phyloP scores from a whole-genome alignment of 495 filamentous ascomycete genomes.

The Oidiodendron maius region DNA sequence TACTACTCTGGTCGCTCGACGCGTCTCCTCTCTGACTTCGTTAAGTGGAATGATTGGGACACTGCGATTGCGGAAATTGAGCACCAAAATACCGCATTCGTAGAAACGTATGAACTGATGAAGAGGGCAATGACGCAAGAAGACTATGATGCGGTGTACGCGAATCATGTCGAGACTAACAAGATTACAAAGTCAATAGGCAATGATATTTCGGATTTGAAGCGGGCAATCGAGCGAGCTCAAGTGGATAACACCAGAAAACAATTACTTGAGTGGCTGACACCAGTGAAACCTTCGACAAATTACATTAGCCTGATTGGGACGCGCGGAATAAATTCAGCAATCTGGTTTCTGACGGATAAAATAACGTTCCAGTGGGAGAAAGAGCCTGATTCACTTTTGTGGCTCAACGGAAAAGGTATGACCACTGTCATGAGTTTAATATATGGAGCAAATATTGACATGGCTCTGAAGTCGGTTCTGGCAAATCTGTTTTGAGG shows the following conservation, averaged over 20 bases:
- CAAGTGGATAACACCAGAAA: background rate
- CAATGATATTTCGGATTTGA: background rate
- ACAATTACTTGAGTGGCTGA: constrained; percentile 22
- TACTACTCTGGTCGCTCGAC: constrained; percentile 1
- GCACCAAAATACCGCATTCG: constrained; percentile 4
- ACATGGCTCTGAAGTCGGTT: constrained; percentile 26
- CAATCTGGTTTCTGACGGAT: constrained; percentile 26
- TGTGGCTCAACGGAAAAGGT: constrained; percentile 34
- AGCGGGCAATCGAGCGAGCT: background rate
- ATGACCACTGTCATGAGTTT: constrained; percentile 31
- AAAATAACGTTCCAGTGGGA: constrained; percentile 22
- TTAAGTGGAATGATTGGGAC: constrained; percentile 18
- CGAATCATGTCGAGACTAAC: background rate
- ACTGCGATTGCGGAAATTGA: constrained; percentile 3
- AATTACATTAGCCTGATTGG: constrained; percentile 17
- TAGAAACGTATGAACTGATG: background rate
- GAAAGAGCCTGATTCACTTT: constrained; percentile 3
- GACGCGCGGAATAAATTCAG: constrained; percentile 17
- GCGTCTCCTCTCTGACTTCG: constrained; percentile 4
- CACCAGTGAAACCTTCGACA: constrained; percentile 20
- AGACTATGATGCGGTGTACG: background rate
- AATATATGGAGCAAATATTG: constrained; percentile 20
- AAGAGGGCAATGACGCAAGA: constrained; percentile 2
- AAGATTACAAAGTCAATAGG: background rate
- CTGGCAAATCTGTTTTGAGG: constrained; percentile 32